A percentile compares a stretch with the other conserved stretches of the same genome.
These are phyloP conservation scores for Hypsizygus marmoreus DNA, from an alignment of 768 basidiomycete species.

Conservation along the genomic window DNA sequence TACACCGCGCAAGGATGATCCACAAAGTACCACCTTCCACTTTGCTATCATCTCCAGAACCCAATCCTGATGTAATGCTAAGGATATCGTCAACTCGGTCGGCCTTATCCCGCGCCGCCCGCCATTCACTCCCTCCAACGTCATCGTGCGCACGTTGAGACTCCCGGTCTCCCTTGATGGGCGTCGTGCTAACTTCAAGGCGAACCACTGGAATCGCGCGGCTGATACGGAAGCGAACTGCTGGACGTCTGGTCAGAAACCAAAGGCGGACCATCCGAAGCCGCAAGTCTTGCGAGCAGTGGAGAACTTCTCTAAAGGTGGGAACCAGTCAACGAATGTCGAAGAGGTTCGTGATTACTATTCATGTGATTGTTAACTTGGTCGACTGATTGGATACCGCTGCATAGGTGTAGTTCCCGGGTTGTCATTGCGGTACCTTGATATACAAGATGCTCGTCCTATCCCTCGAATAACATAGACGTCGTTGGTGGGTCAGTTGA, in stretches of 20 bases:
- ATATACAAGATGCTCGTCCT: no score
- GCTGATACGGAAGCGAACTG: conserved; percentile 30
- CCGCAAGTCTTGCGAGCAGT: no score
- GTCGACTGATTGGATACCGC: background rate
- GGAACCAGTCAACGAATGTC: conserved; percentile 43
- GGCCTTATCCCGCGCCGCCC: conserved; percentile 44
- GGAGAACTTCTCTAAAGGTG: no score
- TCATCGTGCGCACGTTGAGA: conserved; percentile 30
- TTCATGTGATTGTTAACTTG: background rate
- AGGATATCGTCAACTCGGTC: conserved; percentile 61
- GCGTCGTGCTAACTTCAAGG: conserved; percentile 21
- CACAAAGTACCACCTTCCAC: background rate
- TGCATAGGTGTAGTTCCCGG: conserved; percentile 59
- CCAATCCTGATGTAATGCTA: conserved; percentile 15
- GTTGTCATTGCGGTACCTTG: conserved; percentile 37
- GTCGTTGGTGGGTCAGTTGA: no score
- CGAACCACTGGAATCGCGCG: conserved; percentile 19
- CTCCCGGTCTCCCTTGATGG: conserved; percentile 22
- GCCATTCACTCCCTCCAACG: conserved; percentile 48
- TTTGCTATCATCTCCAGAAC: background rate
- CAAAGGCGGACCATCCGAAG: conserved; percentile 2
- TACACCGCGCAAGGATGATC: conserved; percentile 46
- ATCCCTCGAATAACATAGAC: no score
- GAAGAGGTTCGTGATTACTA: conserved; percentile 33
- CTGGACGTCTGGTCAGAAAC: conserved; percentile 17